Conservation (phyloP, 2,329 filamentous ascomycete genomes). For the Trichophyton schoenleinii region DNA sequence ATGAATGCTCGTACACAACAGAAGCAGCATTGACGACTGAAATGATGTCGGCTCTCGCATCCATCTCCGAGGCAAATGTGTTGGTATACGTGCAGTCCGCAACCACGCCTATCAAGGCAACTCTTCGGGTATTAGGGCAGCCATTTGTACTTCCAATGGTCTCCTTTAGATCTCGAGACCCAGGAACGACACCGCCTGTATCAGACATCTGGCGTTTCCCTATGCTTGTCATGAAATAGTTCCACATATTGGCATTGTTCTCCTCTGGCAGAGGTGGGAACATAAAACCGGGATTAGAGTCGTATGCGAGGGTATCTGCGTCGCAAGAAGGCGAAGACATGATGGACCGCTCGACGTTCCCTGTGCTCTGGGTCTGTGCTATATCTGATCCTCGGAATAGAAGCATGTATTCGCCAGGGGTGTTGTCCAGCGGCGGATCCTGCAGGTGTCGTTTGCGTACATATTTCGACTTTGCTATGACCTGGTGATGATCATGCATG, state of each 20-base stretch:
- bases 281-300: slow-evolving; percentile 58
- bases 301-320: slow-evolving; percentile 69
- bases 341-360: slow-evolving; percentile 53
- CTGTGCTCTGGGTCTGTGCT: slow-evolving; percentile 31
- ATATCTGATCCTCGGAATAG: slow-evolving; percentile 89
- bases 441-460: slow-evolving; percentile 54
- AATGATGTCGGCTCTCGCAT: slow-evolving; percentile 65
- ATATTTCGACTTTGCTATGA: slow-evolving; percentile 66
- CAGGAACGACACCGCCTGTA: slow-evolving; percentile 52
- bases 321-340: slow-evolving; percentile 45
- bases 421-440: slow-evolving; percentile 53
- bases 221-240: slow-evolving; percentile 56
- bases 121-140: slow-evolving; percentile 78
- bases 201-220: slow-evolving; percentile 46
- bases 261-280: slow-evolving; percentile 31
- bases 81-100: slow-evolving; percentile 83
- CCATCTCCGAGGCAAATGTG: slow-evolving; percentile 49
- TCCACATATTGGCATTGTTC: slow-evolving; percentile 43
- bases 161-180: slow-evolving; percentile 54
- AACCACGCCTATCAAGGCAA: slow-evolving; percentile 81
- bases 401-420: slow-evolving; percentile 65
- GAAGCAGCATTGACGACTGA: slow-evolving; percentile 75
- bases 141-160: slow-evolving; percentile 74
- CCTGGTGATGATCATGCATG: slow-evolving; percentile 70
- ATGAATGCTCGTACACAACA: slow-evolving; percentile 72